phyloP scores from a whole-genome alignment of 805 yeast species.

The Saccharomyces cerevisiae region DNA sequence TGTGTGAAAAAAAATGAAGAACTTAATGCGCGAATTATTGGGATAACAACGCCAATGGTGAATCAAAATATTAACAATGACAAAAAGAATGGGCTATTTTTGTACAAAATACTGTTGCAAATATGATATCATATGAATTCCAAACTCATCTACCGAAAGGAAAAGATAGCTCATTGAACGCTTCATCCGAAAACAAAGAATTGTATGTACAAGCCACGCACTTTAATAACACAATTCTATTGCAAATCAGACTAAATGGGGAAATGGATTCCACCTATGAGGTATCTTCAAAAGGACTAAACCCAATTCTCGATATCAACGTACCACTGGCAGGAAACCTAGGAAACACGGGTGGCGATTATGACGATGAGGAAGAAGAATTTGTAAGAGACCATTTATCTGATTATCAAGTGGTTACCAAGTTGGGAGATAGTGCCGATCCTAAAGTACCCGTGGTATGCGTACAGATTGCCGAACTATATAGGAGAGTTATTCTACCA shows the following conservation, averaged over 20 bases:
- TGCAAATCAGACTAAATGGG: slow-evolving; percentile 26
- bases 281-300: slow-evolving; percentile 24
- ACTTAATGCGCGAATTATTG: neutral
- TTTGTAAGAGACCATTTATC: slow-evolving; percentile 23
- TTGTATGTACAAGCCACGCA: slow-evolving; percentile 12
- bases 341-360: slow-evolving; percentile 9
- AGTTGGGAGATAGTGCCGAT: slow-evolving; percentile 42
- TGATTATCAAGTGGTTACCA: slow-evolving; percentile 39
- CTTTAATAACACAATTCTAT: slow-evolving; percentile 20
- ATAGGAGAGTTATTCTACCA: slow-evolving; percentile 21
- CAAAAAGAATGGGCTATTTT: neutral
- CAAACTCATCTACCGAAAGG: neutral
- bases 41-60: neutral
- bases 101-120: neutral
- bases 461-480: slow-evolving; percentile 35
- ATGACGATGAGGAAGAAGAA: slow-evolving; percentile 12
- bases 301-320: slow-evolving; percentile 5
- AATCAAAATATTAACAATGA: neutral
- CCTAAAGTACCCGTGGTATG: slow-evolving; percentile 42
- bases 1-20: neutral
- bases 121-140: neutral
- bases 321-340: neutral
- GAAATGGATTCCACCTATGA: slow-evolving; percentile 43
- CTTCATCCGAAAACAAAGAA: neutral
- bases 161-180: neutral